phyloP scores from a whole-genome alignment of 2,329 filamentous ascomycete genomes.

The Sphaerostilbella broomeana region DNA sequence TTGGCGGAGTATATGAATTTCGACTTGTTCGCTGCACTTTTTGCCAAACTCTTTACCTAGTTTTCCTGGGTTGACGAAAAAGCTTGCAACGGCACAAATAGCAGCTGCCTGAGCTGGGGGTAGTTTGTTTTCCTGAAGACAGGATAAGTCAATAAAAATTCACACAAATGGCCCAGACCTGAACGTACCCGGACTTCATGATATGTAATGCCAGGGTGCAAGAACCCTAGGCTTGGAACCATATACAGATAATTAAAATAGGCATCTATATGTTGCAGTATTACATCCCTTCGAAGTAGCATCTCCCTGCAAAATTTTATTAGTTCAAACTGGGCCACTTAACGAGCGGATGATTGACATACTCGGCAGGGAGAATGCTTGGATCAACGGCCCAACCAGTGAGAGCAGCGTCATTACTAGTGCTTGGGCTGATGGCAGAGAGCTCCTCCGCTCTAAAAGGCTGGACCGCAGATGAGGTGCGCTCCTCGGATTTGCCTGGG shows the following conservation, averaged over 20 bases:
- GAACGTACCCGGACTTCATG: conserved; percentile 27
- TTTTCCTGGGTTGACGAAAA: conserved; percentile 29
- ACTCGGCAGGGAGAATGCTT: conserved; percentile 24
- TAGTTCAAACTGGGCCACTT: neutral
- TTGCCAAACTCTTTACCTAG: conserved; percentile 30
- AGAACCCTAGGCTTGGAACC: conserved; percentile 33
- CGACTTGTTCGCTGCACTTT: conserved; percentile 33
- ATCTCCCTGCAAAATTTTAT: conserved; percentile 22
- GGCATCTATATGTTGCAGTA: conserved; percentile 31
- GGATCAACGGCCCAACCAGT: conserved; percentile 21
- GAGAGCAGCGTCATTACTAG: conserved; percentile 12
- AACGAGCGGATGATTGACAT: conserved; percentile 13
- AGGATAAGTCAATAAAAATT: neutral
- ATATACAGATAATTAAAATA: conserved; percentile 34
- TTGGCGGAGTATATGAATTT: conserved; percentile 34
- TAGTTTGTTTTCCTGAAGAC: conserved; percentile 26
- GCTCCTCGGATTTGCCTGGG: conserved; percentile 8
- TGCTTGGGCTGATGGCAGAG: conserved; percentile 17
- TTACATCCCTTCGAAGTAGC: conserved; percentile 28
- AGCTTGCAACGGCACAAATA: conserved; percentile 32
- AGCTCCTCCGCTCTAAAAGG: conserved; percentile 13
- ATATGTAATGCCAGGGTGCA: conserved; percentile 31
- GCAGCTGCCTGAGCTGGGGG: conserved; percentile 30
- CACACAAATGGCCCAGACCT: neutral
- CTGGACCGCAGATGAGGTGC: conserved; percentile 5